Evolutionary conservation across 2,329 filamentous ascomycete genomes (phyloP), one percentile per base, ranked within the genome.

Genomic region (Periconia digitata): DNA sequence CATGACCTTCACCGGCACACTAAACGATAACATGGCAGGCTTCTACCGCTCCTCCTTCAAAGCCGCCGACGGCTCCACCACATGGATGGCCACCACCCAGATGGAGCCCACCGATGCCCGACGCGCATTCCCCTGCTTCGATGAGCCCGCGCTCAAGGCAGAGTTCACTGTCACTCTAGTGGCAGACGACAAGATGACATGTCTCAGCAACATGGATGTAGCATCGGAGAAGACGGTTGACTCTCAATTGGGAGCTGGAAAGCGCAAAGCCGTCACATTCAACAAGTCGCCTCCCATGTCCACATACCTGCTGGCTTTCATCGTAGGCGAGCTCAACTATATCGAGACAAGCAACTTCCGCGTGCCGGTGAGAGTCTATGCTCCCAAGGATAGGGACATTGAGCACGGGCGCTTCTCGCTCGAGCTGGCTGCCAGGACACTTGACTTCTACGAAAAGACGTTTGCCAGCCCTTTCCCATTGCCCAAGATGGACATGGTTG

Each of bases 21-120:
- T 96, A 64, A 96, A 95, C 72, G 89, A 95, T 71, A 92, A 94
- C 75, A 95, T 97, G 90, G 92, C 92, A 41, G 92, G 92, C 40
- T 97, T 97, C 81, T 97, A 97, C 76, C 85, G 92, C 49, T 96
- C 91, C 1, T 95, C 90, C 6, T 97, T 92, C 79, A 95, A 94
- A 78, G 85, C 84, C 52, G 75, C 83, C 41, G 85, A 94, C 64
- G 92, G 92, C 34, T 84, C 83, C 51, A 85, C 86, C 49, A 89
- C 88, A 58, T 87, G 92, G 69, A 80, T 97, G 66, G 92, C 92
- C 22, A 92, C 91, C 21, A 90, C 90, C 16, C 92, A 97, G 78
- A 95, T 97, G 89, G 92, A 97, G 77, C 87, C 92, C 34, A 96
- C 92, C 13, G 92, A 97, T 75, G 92, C 90, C 53, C 84, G 92